Conservation (phyloP, 345 rosid genomes). For the Durio zibethinus region DNA sequence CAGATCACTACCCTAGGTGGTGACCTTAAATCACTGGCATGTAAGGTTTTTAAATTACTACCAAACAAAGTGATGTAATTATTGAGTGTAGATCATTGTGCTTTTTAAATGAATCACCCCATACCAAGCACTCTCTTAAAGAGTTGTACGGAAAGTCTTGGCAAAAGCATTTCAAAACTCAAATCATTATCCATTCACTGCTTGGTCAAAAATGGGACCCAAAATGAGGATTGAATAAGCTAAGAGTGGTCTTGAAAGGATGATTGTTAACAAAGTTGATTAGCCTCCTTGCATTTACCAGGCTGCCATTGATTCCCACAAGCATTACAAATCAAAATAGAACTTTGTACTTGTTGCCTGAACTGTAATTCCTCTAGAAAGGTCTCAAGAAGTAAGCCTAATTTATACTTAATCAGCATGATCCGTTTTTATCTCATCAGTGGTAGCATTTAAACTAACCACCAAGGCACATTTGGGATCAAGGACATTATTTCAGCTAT, state of each 20-base stretch:
- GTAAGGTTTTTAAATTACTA: too few relatives aligned
- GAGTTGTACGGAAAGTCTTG: conserved; percentile 44
- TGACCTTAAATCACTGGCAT: too few relatives aligned
- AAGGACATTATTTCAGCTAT: conserved; percentile 63
- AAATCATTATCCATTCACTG: conserved; percentile 55
- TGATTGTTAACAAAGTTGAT: conserved; percentile 64
- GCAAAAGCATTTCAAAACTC: conserved; percentile 62
- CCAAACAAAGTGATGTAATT: too few relatives aligned
- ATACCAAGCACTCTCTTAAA: too few relatives aligned
- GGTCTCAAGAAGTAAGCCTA: conserved; percentile 62
- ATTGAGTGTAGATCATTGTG: too few relatives aligned
- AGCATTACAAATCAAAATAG: conserved; percentile 83
- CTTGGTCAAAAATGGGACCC: conserved; percentile 71
- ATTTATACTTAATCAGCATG: conserved; percentile 73
- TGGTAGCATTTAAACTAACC: conserved; percentile 89
- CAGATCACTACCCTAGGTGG: too few relatives aligned
- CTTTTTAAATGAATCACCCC: too few relatives aligned
- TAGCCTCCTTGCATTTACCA: conserved; percentile 76
- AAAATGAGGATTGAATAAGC: conserved; percentile 73
- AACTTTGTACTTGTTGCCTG: conserved; percentile 64
- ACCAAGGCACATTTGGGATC: conserved; percentile 75
- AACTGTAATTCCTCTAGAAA: conserved; percentile 58
- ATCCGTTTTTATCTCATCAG: conserved; percentile 93
- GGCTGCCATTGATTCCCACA: conserved; percentile 75
- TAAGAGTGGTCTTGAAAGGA: conserved; percentile 86